Conservation (phyloP, 1,284 basidiomycete genomes). For the Vanrija sp. region DNA sequence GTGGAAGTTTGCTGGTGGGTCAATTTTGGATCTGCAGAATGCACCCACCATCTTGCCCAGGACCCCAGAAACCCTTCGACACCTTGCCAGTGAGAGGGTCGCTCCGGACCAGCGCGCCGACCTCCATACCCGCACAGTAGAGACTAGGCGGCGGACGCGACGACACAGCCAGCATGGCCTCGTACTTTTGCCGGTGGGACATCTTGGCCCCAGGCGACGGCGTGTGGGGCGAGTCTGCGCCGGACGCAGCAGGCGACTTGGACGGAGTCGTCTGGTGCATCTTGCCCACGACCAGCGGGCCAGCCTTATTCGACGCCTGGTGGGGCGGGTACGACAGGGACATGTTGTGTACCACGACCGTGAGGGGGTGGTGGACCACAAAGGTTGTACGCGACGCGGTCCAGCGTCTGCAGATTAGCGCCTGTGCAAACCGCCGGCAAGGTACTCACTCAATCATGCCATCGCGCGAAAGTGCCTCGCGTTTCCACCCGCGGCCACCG, state of each 20-base stretch:
- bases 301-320: conserved; percentile 4
- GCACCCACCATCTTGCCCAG: conserved; percentile 36
- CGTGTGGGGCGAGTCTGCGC: background rate
- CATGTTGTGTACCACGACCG: conserved; percentile 34
- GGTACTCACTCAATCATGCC: conserved; percentile 41
- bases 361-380: conserved; percentile 32
- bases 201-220: conserved; percentile 18
- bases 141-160: conserved; percentile 39
- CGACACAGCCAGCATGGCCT: conserved; percentile 36
- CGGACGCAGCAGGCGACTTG: background rate
- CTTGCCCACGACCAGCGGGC: conserved; percentile 30
- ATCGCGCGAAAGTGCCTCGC: conserved; percentile 30
- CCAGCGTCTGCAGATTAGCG: conserved; percentile 34
- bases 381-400: conserved; percentile 29
- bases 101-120: conserved; percentile 37
- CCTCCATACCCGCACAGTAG: conserved; percentile 34
- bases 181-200: conserved; percentile 42
- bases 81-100: conserved; percentile 45
- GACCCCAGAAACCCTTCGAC: conserved; percentile 46
- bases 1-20: conserved; percentile 35
- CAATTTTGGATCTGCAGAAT: background rate
- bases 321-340: conserved; percentile 41
- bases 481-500: conserved; percentile 17
- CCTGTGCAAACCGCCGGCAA: too few species aligned
- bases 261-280: conserved; percentile 16